These are phyloP conservation scores for Blastocystis sp. DNA, from an alignment of 352 stramenopile species.

Conservation along the genomic window DNA sequence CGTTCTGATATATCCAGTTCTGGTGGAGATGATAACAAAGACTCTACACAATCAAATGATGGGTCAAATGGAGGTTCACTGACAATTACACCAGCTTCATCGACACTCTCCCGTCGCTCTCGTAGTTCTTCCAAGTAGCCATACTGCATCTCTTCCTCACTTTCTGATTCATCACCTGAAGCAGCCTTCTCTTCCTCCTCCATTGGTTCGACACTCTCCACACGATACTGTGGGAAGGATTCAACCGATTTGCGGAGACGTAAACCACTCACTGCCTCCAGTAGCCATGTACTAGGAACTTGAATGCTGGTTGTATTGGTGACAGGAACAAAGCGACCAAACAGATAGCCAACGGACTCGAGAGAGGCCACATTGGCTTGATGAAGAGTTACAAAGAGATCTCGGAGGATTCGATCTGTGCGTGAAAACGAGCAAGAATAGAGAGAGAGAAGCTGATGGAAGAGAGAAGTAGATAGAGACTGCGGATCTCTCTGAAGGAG, in stretches of 20 bases:
- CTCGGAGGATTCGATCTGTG: not conserved
- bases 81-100: not conserved
- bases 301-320: not conserved
- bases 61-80: not conserved
- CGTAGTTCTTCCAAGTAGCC: not conserved
- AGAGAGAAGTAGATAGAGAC: not conserved
- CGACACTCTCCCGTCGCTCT: conserved; percentile 4
- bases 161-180: not conserved
- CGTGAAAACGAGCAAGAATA: conserved; percentile 49
- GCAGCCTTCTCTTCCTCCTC: conserved; percentile 20
- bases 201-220: conserved; percentile 34
- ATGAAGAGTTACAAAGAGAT: conserved; percentile 17
- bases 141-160: conserved; percentile 28
- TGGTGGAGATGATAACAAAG: not conserved
- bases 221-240: not conserved
- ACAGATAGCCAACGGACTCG: conserved; percentile 40
- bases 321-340: conserved; percentile 1
- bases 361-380: not conserved
- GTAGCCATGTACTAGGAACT: conserved; percentile 24
- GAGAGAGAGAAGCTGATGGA: conserved; percentile 30
- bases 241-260: conserved; percentile 41
- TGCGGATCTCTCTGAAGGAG: not conserved
- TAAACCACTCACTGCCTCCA: conserved; percentile 27
- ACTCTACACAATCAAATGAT: conserved; percentile 4
- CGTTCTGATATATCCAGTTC: not conserved